phyloP scores from a whole-genome alignment of 345 rosid genomes.

The Erucastrum elatum region DNA sequence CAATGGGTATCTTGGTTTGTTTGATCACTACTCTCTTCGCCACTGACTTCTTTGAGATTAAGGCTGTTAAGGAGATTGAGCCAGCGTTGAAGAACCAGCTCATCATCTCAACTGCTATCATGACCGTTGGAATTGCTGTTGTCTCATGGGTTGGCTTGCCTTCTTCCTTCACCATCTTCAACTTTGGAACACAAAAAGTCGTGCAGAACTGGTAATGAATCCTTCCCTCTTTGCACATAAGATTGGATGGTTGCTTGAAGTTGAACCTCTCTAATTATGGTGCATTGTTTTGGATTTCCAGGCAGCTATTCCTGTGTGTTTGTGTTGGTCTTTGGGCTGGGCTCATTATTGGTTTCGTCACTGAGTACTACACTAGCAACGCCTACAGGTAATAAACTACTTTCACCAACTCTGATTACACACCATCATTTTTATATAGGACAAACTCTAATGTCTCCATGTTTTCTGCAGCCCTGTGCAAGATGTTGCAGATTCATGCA shows the following conservation, averaged over 20 bases:
- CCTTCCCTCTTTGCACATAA: too few relatives aligned
- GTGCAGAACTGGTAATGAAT: constrained; percentile 60
- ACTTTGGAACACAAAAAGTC: constrained; percentile 63
- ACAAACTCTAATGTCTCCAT: background rate
- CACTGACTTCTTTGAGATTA: constrained; percentile 66
- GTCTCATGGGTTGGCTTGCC: constrained; percentile 54
- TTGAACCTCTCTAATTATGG: background rate
- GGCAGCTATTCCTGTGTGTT: constrained; percentile 70
- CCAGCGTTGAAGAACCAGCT: constrained; percentile 69
- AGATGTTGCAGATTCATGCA: constrained; percentile 96
- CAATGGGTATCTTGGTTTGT: constrained; percentile 68
- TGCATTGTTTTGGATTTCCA: constrained; percentile 32
- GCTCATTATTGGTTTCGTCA: constrained; percentile 66
- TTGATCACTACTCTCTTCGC: constrained; percentile 72
- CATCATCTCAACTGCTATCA: constrained; percentile 60
- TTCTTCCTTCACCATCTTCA: constrained; percentile 61
- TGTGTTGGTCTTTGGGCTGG: constrained; percentile 79
- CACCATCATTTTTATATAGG: background rate
- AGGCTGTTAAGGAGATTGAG: constrained; percentile 64
- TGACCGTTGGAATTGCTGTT: constrained; percentile 66
- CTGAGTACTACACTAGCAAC: constrained; percentile 71
- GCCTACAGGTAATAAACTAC: constrained; percentile 57
- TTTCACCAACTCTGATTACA: background rate
- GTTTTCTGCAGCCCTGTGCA: constrained; percentile 77
- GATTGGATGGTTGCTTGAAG: too few relatives aligned